A percentile compares a stretch with the other conserved stretches of the same genome.
Evolutionary conservation across 2,329 filamentous ascomycete genomes (phyloP).

Genomic region (Phoma sp.): DNA sequence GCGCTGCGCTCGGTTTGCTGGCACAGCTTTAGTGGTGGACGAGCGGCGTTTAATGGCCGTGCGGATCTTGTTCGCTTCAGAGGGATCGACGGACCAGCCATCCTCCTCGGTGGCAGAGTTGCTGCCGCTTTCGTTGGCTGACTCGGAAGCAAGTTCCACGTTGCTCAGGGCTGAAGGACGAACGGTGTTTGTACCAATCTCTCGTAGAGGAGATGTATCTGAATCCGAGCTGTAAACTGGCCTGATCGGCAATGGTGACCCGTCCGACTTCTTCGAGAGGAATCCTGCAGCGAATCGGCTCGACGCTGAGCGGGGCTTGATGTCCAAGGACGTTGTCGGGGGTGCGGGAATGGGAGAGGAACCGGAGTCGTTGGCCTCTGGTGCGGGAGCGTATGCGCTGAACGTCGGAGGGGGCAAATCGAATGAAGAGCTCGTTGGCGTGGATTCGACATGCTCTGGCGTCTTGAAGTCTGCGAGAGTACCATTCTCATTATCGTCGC

Average conservation of each 20-base stretch:
- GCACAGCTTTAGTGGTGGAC: slow-evolving; percentile 50
- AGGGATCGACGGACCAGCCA: slow-evolving; percentile 54
- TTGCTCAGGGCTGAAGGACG: slow-evolving; percentile 60
- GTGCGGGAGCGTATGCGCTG: slow-evolving; percentile 39
- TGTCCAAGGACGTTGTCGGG: slow-evolving; percentile 65
- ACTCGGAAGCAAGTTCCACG: slow-evolving; percentile 51
- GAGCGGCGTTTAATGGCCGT: slow-evolving; percentile 63
- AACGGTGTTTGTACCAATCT: slow-evolving; percentile 52
- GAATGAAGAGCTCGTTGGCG: slow-evolving; percentile 62
- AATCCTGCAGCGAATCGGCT: slow-evolving; percentile 90
- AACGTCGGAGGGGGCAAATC: slow-evolving; percentile 62
- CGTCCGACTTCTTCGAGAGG: slow-evolving; percentile 68
- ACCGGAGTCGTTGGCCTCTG: slow-evolving; percentile 44
- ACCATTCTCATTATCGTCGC: slow-evolving; percentile 86
- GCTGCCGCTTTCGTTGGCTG: slow-evolving; percentile 41
- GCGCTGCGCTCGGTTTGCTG: slow-evolving; percentile 53
- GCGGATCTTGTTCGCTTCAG: slow-evolving; percentile 61
- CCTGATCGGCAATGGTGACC: slow-evolving; percentile 67
- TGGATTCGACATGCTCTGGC: slow-evolving; percentile 70
- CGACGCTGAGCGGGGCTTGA: slow-evolving; percentile 57
- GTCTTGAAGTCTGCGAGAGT: slow-evolving; percentile 90
- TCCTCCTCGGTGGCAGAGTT: slow-evolving; percentile 56
- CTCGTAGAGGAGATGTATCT: slow-evolving; percentile 55
- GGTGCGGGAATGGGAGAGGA: slow-evolving; percentile 64
- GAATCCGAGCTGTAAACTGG: slow-evolving; percentile 65